Evolutionary conservation across 2,329 filamentous ascomycete genomes (phyloP), one percentile per base, ranked within the genome.

Genomic region (Pseudofabraea citricarpa): DNA sequence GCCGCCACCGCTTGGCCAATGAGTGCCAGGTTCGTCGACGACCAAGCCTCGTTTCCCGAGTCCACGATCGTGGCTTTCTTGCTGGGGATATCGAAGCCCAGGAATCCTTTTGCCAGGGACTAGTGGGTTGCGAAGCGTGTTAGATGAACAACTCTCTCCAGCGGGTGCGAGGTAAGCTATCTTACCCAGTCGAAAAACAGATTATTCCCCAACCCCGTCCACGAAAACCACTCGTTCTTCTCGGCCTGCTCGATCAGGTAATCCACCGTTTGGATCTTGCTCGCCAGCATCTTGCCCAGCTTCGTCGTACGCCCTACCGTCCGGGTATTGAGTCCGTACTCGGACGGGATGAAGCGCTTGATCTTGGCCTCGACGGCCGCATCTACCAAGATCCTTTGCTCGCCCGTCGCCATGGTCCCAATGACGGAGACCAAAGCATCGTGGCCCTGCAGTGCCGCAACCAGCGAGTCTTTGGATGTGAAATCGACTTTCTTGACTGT

Each of bases 351-450:
- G 61, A 80, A 79, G 16, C 75, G 68, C 53, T 74, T 69, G 5
- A 82, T 75, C 12, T 75, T 72, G 2, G 75, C 76, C 18, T 68
- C 69, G 32, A 75, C 67, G n/a, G 75, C 69, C 1, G 77, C 79
- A 38, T 81, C 71, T 35, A 81, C 70, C 41, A 81, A 58, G 23
- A 69, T 70, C 46, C 67, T 70, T 53, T 83, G 79, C 0, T n/a
- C n/a, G 10, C 64, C 62, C 5, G 56, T 50, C 7, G 48, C 54
- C 9, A 55, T 36, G 8, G 54, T 49, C 0, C 56, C 55, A 35
- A 79, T 67, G 5, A 16, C 18, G 40, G 68, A 71, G 41, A 81
- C 51, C 15, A 69, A 50, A 13, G 57, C 56, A 12, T 69, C 60
- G 41, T 68, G 63, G 27, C 56, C 63, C 36, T 53, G 29, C 16